Conservation (phyloP, 257 asterid genomes). For the Eucommia ulmoides region DNA sequence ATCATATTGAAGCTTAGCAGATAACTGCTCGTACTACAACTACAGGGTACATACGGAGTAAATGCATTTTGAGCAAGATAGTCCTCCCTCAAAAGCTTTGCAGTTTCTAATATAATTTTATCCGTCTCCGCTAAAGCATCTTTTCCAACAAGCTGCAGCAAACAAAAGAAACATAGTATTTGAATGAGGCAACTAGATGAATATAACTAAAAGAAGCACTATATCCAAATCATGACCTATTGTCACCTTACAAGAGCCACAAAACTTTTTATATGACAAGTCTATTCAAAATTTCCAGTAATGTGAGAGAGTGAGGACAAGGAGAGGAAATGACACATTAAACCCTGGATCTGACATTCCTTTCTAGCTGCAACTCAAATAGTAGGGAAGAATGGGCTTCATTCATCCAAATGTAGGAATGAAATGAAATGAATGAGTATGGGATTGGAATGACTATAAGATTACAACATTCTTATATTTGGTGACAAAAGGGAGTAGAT, state of each 20-base stretch:
- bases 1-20: background rate
- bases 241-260: background rate
- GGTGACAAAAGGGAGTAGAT: no score
- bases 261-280: background rate
- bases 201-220: no score
- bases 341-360: background rate
- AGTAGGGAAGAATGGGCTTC: background rate
- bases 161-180: conserved; percentile 11
- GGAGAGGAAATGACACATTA: background rate
- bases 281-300: background rate
- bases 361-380: background rate
- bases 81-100: conserved; percentile 98
- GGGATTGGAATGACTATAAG: no score
- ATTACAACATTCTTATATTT: no score
- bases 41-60: conserved; percentile 82
- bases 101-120: conserved; percentile 93
- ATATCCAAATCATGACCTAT: no score
- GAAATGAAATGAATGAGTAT: no score
- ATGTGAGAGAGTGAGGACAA: background rate
- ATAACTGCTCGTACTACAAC: background rate
- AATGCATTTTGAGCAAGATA: conserved; percentile 99
- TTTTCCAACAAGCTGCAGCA: conserved; percentile 90
- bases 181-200: background rate
- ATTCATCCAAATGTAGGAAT: background rate
- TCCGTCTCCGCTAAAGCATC: conserved; percentile 98